Base-by-base conservation (phyloP, 2,329 filamentous ascomycete genomes). In the Metarhizium guizhouense region DNA sequence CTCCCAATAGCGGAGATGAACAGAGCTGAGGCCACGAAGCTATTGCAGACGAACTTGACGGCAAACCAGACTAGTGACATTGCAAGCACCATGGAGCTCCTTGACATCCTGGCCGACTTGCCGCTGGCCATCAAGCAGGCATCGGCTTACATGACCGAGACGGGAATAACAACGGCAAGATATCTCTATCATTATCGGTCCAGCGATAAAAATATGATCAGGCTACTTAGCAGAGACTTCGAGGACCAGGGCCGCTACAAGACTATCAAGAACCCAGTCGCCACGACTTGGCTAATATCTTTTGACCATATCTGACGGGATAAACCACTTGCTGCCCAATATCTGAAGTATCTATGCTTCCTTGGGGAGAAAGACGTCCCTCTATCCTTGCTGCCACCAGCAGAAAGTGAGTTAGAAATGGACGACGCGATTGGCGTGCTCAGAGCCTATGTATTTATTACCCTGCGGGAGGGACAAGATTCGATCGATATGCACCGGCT, bases 111-210 rank as follows among this genome's bases (percentile, higher is more conserved):
- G 0, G 56, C 58, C 2, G 51, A 66, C 45, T 58, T 73, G 6
- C 70, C 70, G 1, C 61, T 74, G 1, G 71, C 70, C 3, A 68
- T 74, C 47, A 62, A 55, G 38, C 69, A 72, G 51, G 70, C 70
- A 18, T 64, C 66, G 2, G 63, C 66, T 7, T 75, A 66, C 53
- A 69, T 76, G 54, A 64, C 65, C 52, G 59, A 60, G 20, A 70
- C 40, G 2, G 29, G 48, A 3, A 63, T 64, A 2, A 55, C 66
- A 2, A 59, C 60, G 1, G n/a, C 55, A 0, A 50, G 55, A 25
- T 72, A 72, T 50, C 57, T 72, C 1, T 14, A 57, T 0, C 54
- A 62, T 20, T 69, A 58, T 30, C 43, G 55, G 34, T 58, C 59
- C 0, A 60, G 10, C 54, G 70, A 20, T 14, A 25, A 57, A 2